A percentile compares a stretch with the other conserved stretches of the same genome.
Evolutionary conservation across 805 yeast genomes (phyloP).

Genomic region (Candida suzukii): DNA sequence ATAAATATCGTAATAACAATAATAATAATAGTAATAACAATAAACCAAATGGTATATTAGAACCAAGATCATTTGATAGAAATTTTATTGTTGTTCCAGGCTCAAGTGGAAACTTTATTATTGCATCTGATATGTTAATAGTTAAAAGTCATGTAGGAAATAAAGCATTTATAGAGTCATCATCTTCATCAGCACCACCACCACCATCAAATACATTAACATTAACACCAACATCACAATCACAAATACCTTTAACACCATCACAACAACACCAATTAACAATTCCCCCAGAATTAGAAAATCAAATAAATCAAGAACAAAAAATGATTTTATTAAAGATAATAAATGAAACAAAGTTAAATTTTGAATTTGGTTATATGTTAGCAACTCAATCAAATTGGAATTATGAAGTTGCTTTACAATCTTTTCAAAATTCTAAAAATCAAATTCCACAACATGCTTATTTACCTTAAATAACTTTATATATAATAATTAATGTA

Average conservation of each 20-base stretch:
- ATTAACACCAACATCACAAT: slow-evolving; percentile 10
- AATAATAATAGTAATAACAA: not conserved
- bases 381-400: slow-evolving; percentile 83
- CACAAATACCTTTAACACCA: slow-evolving; percentile 3
- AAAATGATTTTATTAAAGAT: slow-evolving; percentile 59
- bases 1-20: slow-evolving; percentile 12
- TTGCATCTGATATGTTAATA: slow-evolving; percentile 78
- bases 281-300: slow-evolving; percentile 48
- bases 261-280: slow-evolving; percentile 7
- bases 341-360: slow-evolving; percentile 66
- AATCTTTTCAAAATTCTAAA: slow-evolving; percentile 63
- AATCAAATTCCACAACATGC: slow-evolving; percentile 50
- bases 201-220: slow-evolving; percentile 5
- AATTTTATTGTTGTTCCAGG: slow-evolving; percentile 69
- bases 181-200: slow-evolving; percentile 1
- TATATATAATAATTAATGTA: not conserved
- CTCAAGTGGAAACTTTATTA: slow-evolving; percentile 60
- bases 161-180: slow-evolving; percentile 42
- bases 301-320: slow-evolving; percentile 46
- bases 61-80: slow-evolving; percentile 79
- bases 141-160: slow-evolving; percentile 53
- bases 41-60: slow-evolving; percentile 27
- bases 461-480: slow-evolving; percentile 17
- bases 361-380: slow-evolving; percentile 72
- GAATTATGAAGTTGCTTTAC: slow-evolving; percentile 65